These are phyloP conservation scores for Zygosaccharomyces bisporus DNA, from an alignment of 805 yeast species.

Conservation along the genomic window DNA sequence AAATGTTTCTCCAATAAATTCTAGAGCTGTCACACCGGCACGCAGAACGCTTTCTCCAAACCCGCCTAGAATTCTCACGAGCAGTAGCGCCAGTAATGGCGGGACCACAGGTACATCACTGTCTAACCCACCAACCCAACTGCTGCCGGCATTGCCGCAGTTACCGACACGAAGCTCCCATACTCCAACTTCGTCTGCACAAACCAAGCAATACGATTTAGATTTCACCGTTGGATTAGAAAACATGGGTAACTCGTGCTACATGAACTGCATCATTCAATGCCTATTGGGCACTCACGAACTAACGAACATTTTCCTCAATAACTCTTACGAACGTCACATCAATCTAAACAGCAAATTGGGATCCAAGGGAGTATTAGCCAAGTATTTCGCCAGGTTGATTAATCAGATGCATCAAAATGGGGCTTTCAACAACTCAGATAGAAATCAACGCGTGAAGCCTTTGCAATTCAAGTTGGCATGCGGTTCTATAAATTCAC, in stretches of 20 bases:
- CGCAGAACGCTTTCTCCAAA: conserved; percentile 2
- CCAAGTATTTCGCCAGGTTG: conserved; percentile 61
- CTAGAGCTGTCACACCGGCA: conserved; percentile 6
- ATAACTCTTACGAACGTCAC: conserved; percentile 56
- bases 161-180: conserved; percentile 15
- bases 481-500: conserved; percentile 64
- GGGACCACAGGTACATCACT: background rate
- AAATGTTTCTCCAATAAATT: conserved; percentile 7
- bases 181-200: conserved; percentile 2
- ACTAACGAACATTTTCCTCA: conserved; percentile 57
- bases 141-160: conserved; percentile 23
- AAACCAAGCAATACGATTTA: conserved; percentile 15
- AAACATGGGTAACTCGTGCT: conserved; percentile 88
- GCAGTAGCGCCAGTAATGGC: conserved; percentile 6
- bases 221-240: conserved; percentile 64
- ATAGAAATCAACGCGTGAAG: conserved; percentile 43
- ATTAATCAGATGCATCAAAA: conserved; percentile 51
- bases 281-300: conserved; percentile 73
- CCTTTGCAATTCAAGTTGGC: conserved; percentile 65
- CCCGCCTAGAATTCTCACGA: conserved; percentile 7
- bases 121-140: conserved; percentile 17
- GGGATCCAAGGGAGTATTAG: conserved; percentile 77
- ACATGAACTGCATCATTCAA: conserved; percentile 88
- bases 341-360: conserved; percentile 67
- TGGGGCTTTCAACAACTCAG: conserved; percentile 15